Evolutionary conservation across 768 basidiomycete species (phyloP).

Genomic region (Ephemerocybe angulata): DNA sequence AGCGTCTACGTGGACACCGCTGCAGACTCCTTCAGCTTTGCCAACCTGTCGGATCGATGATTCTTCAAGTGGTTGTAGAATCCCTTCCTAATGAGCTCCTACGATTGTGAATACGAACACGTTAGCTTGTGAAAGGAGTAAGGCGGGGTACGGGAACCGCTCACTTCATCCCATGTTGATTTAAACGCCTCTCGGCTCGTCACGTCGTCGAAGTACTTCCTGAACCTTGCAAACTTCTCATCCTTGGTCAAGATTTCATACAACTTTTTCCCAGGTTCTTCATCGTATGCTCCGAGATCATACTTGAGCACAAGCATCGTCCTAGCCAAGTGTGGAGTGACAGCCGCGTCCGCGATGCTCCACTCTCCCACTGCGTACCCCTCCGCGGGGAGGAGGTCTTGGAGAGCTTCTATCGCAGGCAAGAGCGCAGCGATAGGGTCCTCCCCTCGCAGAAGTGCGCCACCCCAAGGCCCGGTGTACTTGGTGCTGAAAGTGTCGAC

Average conservation of each 20-base stretch:
- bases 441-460: slow-evolving; percentile 37
- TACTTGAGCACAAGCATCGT: slow-evolving; percentile 40
- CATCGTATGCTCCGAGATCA: slow-evolving; percentile 48
- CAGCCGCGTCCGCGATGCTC: slow-evolving; percentile 55
- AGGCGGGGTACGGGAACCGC: too few species aligned
- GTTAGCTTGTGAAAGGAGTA: too few species aligned
- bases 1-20: too few species aligned
- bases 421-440: slow-evolving; percentile 36
- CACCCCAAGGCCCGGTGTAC: slow-evolving; percentile 36
- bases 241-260: slow-evolving; percentile 38
- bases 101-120: too few species aligned
- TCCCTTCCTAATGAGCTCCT: too few species aligned
- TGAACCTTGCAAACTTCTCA: slow-evolving; percentile 46
- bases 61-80: too few species aligned
- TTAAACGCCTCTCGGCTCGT: slow-evolving; percentile 51
- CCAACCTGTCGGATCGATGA: too few species aligned
- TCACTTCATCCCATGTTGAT: slow-evolving; percentile 50
- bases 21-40: too few species aligned
- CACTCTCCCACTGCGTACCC: slow-evolving; percentile 39
- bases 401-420: slow-evolving; percentile 42
- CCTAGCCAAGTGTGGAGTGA: slow-evolving; percentile 59
- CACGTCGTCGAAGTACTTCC: slow-evolving; percentile 45
- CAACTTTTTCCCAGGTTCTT: slow-evolving; percentile 44
- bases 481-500: slow-evolving; percentile 51
- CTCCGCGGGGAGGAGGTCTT: slow-evolving; percentile 42